phyloP scores from a whole-genome alignment of 139 green algal genomes.

The Coelastrella sp. region DNA sequence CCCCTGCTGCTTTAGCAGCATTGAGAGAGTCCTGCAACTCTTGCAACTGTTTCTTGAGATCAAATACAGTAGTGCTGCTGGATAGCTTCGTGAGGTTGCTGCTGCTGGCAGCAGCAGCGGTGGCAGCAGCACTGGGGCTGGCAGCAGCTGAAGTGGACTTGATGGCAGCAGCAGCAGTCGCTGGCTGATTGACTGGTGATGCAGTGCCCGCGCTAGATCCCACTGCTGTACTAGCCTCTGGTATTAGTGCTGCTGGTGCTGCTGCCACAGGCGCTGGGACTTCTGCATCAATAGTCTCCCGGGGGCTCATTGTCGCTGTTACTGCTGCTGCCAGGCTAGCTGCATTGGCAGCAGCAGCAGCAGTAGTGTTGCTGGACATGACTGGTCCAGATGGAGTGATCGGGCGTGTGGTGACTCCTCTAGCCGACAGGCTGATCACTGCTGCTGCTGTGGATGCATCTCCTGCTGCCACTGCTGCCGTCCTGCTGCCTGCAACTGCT shows the following conservation, averaged over 20 bases:
- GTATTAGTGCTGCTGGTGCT: not conserved
- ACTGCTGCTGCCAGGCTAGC: no score
- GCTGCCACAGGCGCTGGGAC: not conserved
- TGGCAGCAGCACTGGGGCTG: not conserved
- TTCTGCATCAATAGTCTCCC: not conserved
- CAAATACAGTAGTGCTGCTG: not conserved
- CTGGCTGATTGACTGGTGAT: not conserved
- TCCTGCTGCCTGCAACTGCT: not conserved
- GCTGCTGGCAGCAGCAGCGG: not conserved
- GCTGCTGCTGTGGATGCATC: not conserved
- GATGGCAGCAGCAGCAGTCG: not conserved
- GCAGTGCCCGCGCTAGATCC: not conserved
- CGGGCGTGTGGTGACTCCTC: not conserved
- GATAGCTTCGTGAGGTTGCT: no score
- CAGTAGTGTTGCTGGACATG: no score
- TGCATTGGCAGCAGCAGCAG: no score
- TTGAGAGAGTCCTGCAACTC: not conserved
- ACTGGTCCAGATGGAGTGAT: not conserved
- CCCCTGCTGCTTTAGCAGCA: not conserved
- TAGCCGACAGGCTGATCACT: not conserved
- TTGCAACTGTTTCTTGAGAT: not conserved
- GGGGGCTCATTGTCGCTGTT: no score
- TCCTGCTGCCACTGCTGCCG: not conserved
- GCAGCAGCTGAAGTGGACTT: not conserved
- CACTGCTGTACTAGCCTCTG: not conserved